Evolutionary conservation across 306 rosid genomes (phyloP).

Genomic region (Ziziphus jujuba): DNA sequence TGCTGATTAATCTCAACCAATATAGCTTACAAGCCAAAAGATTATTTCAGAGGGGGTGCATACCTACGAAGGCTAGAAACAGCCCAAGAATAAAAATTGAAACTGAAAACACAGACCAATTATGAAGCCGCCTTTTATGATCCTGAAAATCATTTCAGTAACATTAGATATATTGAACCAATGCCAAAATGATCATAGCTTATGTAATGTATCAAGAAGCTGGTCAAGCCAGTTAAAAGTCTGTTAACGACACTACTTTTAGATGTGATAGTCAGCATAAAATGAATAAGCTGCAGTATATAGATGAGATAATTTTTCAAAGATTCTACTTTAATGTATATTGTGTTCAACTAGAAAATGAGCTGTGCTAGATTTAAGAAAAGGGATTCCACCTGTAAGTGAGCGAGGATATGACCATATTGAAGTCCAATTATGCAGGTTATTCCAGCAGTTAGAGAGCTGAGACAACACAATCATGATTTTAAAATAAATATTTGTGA

Average conservation of each 20-base stretch:
- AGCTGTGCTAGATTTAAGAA: neutral
- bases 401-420: slow-evolving; percentile 84
- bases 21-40: neutral
- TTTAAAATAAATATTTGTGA: slow-evolving; percentile 13
- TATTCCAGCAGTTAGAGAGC: slow-evolving; percentile 84
- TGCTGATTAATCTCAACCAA: neutral
- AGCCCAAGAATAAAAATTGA: slow-evolving; percentile 55
- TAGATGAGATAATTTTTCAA: neutral
- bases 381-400: slow-evolving; percentile 55
- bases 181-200: neutral
- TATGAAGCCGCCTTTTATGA: slow-evolving; percentile 61
- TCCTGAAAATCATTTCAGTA: slow-evolving; percentile 49
- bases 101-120: slow-evolving; percentile 60
- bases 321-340: neutral
- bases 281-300: neutral
- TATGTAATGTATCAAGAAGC: neutral
- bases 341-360: neutral
- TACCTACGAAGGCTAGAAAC: slow-evolving; percentile 36
- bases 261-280: neutral
- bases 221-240: slow-evolving; percentile 13
- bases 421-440: slow-evolving; percentile 95
- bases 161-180: slow-evolving; percentile 19
- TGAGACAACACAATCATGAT: slow-evolving; percentile 35
- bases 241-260: neutral
- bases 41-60: neutral